Conservation (phyloP, 2,329 filamentous ascomycete species). For the Colletotrichum kahawae region DNA sequence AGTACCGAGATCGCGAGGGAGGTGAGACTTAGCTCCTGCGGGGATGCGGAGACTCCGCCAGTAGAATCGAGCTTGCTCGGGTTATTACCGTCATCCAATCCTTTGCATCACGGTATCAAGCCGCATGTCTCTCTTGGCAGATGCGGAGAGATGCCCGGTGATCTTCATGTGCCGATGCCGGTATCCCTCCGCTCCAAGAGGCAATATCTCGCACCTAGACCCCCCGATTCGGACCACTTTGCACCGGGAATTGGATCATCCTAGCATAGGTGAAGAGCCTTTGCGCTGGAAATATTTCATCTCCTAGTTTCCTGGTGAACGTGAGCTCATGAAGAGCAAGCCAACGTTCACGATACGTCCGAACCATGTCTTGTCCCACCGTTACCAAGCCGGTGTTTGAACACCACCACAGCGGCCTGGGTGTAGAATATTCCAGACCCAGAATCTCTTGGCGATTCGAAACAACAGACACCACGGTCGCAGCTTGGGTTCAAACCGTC, state of each 20-base stretch:
- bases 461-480: neutral
- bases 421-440: slow-evolving; percentile 13
- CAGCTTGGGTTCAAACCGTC: slow-evolving; percentile 17
- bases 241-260: neutral
- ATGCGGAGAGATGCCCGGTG: neutral
- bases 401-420: slow-evolving; percentile 24
- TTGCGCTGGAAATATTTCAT: neutral
- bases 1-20: neutral
- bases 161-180: neutral
- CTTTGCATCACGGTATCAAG: neutral
- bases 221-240: neutral
- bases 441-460: slow-evolving; percentile 25
- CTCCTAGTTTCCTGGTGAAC: neutral
- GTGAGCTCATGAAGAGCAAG: neutral
- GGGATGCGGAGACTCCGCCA: neutral
- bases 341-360: neutral
- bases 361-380: slow-evolving; percentile 1
- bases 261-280: neutral
- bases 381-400: slow-evolving; percentile 19
- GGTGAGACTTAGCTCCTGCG: neutral
- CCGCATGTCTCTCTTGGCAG: neutral
- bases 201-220: neutral
- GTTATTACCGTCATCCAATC: neutral
- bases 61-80: neutral
- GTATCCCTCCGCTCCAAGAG: neutral